These are phyloP conservation scores for Polytolypa hystricis DNA, from an alignment of 2,329 filamentous ascomycete genomes.

Conservation along the genomic window DNA sequence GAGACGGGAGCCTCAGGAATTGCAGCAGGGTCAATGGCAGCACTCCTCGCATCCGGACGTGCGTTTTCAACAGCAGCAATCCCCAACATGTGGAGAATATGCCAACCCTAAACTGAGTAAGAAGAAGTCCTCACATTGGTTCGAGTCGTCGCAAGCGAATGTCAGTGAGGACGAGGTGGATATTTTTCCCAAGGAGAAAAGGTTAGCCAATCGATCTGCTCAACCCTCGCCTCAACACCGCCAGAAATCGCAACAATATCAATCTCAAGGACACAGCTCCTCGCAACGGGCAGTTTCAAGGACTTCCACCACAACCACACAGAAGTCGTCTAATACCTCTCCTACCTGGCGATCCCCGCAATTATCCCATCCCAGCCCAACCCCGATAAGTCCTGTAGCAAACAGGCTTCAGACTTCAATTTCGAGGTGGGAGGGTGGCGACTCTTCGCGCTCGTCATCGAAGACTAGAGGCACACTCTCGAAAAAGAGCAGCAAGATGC, in stretches of 20 bases:
- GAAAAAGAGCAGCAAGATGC: constrained; percentile 29
- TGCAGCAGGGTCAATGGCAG: constrained; percentile 8
- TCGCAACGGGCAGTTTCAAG: background rate
- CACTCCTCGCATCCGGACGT: too few relatives aligned
- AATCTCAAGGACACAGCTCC: background rate
- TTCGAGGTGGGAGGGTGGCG: constrained; percentile 13
- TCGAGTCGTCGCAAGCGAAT: constrained; percentile 23
- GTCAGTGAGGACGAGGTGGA: constrained; percentile 21
- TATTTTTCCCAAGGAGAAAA: constrained; percentile 1
- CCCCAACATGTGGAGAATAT: constrained; percentile 8
- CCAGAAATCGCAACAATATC: too few relatives aligned
- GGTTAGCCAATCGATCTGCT: background rate
- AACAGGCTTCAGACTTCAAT: constrained; percentile 10
- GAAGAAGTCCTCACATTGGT: constrained; percentile 19
- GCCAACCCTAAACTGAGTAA: constrained; percentile 7
- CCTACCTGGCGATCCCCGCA: background rate
- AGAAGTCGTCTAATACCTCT: background rate
- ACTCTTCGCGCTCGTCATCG: constrained; percentile 8
- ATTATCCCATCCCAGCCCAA: background rate
- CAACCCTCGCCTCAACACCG: background rate
- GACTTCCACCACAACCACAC: background rate
- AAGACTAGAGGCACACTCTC: constrained; percentile 17
- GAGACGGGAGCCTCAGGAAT: background rate
- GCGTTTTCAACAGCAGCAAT: too few relatives aligned
- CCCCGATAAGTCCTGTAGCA: constrained; percentile 1